Evolutionary conservation across 2,329 filamentous ascomycete genomes (phyloP).

Genomic region (Trichothecium sympodiale): DNA sequence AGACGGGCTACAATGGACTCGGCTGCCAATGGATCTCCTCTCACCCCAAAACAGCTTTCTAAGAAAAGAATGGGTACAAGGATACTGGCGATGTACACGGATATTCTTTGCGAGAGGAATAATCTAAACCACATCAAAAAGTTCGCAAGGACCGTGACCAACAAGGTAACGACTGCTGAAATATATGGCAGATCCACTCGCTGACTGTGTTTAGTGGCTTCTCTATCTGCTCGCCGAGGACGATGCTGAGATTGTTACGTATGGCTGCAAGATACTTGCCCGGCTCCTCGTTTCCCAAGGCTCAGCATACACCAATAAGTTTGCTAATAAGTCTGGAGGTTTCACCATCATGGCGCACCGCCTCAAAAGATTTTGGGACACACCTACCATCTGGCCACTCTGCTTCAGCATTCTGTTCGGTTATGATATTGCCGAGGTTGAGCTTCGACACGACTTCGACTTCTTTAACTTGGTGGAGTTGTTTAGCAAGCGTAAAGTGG

Average conservation of each 20-base stretch:
- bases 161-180: slow-evolving; percentile 51
- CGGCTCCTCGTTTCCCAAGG: slow-evolving; percentile 78
- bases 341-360: slow-evolving; percentile 77
- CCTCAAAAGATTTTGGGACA: slow-evolving; percentile 80
- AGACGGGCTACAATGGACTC: slow-evolving; percentile 26
- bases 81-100: slow-evolving; percentile 67
- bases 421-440: slow-evolving; percentile 62
- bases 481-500: slow-evolving; percentile 58
- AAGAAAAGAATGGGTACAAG: slow-evolving; percentile 63
- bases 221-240: slow-evolving; percentile 83
- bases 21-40: slow-evolving; percentile 16
- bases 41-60: slow-evolving; percentile 31
- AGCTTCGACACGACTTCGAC: slow-evolving; percentile 65
- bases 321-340: slow-evolving; percentile 72
- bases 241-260: slow-evolving; percentile 70
- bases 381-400: slow-evolving; percentile 74
- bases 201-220: slow-evolving; percentile 54
- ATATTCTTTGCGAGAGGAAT: slow-evolving; percentile 63
- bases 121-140: slow-evolving; percentile 64
- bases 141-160: slow-evolving; percentile 89
- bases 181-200: no score
- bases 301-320: slow-evolving; percentile 70
- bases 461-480: slow-evolving; percentile 62
- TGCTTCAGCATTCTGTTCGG: slow-evolving; percentile 86
- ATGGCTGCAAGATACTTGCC: slow-evolving; percentile 73